Evolutionary conservation across 2,329 filamentous ascomycete species (phyloP).

Genomic region (Hymenoscyphus fructigenus): DNA sequence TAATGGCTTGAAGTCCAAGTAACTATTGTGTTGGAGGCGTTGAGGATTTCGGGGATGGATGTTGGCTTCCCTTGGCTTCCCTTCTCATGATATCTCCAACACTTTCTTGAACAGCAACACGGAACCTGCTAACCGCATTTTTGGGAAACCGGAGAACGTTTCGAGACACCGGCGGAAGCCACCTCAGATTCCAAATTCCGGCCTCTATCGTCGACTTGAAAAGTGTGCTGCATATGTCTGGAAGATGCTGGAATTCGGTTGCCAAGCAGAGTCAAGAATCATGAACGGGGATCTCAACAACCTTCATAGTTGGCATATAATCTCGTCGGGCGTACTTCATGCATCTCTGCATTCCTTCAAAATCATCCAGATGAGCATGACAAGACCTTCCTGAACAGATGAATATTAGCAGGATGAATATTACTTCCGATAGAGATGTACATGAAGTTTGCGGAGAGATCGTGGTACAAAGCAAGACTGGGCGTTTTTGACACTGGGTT

Average conservation of each 20-base stretch:
- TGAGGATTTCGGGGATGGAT: neutral
- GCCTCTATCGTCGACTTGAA: neutral
- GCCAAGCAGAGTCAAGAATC: neutral
- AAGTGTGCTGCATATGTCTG: neutral
- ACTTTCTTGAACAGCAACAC: neutral
- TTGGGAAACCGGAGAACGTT: neutral
- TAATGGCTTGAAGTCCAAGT: neutral
- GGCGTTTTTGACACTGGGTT: constrained; percentile 1
- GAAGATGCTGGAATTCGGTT: neutral
- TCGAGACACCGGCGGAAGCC: no score
- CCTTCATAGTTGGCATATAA: neutral
- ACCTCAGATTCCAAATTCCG: no score
- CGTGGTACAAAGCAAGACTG: constrained; percentile 1
- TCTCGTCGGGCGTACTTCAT: neutral
- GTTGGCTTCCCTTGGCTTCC: no score
- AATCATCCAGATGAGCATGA: neutral
- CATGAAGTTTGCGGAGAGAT: neutral
- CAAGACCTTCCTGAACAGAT: neutral
- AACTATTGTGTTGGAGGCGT: neutral
- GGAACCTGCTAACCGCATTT: neutral
- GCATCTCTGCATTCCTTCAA: neutral
- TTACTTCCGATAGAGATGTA: neutral
- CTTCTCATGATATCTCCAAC: neutral
- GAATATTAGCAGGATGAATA: neutral
- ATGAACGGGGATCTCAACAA: neutral